Base-by-base conservation (phyloP, 192 early-diverging fungal species). In the Bifiguratus adelaidae region DNA sequence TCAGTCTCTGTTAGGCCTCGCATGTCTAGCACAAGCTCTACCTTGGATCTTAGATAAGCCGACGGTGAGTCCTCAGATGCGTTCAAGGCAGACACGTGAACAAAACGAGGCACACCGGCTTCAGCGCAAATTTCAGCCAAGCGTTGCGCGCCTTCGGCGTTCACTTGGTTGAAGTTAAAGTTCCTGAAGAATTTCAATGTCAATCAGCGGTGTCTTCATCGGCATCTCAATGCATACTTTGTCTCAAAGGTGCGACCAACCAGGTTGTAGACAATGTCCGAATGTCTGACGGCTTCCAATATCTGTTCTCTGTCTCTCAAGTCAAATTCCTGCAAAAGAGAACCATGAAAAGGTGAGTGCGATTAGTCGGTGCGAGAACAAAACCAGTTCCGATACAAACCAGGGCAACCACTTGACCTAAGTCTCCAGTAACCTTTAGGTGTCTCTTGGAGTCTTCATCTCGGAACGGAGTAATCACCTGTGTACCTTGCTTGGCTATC, bases 211-310 rank as follows among this genome's bases (percentile, higher is more conserved):
- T 7, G 18, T 48, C 18, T 22, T 20, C 12, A 11, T 23, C 32
- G 30, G 9, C 24, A 12, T n/a, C 23, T 9, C 4, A 41, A 20
- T 45, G 78, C 41, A 44, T 73, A 74, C 86, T 89, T 91, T 45
- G 95, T 94, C 44, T 80, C 78, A 49, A 83, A 93, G 71, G 90
- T 86, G 56, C 83, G 78, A 9, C 91, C 95, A 44, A 98, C 83
- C 41, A 92, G 76, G 61, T 98, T 98, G 64, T 91, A 88, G 48
- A 98, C 92, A 33, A 88, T 80, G 55, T 98, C 95, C 20, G 90
- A 91, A 69, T 98, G 85, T 49, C 84, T 85, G 30, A 98, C 75
- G 56, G 76, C 79, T 58, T 88, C 86, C 23, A 72, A 72, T 48
- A 98, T 78, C 53, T 78, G 74, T 32, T 85, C 76, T 41, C 86